A percentile compares a stretch with the other conserved stretches of the same genome.
Evolutionary conservation across 257 asterid species (phyloP).

Genomic region (Solanum medicagineum): DNA sequence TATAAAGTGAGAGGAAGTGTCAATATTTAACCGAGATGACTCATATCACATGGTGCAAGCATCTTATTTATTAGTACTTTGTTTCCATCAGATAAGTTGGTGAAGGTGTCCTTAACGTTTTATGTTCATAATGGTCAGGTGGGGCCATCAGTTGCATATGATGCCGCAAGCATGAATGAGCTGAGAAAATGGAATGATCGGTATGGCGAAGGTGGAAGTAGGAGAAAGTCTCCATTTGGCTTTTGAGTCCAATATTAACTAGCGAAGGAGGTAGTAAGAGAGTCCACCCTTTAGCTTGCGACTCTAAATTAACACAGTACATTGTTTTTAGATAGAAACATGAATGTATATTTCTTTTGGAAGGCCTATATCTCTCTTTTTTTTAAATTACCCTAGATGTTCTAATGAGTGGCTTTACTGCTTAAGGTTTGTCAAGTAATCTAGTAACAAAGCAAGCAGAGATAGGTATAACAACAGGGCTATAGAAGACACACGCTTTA

Average conservation of each 20-base stretch:
- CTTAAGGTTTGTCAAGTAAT: background rate
- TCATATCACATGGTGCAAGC: background rate
- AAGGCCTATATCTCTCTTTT: background rate
- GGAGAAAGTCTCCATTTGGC: slow-evolving; percentile 84
- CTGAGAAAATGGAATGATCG: slow-evolving; percentile 96
- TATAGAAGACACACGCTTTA: background rate
- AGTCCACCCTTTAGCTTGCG: background rate
- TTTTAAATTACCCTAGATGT: background rate
- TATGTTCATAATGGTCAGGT: slow-evolving; percentile 38
- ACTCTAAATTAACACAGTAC: background rate
- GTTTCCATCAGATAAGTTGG: background rate
- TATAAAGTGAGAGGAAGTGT: background rate
- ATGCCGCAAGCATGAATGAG: slow-evolving; percentile 91
- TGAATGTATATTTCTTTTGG: background rate
- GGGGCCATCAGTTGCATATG: slow-evolving; percentile 95
- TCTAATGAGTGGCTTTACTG: background rate
- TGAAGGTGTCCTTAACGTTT: background rate
- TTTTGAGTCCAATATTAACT: slow-evolving; percentile 26
- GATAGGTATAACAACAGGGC: background rate
- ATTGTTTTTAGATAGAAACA: background rate
- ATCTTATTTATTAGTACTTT: background rate
- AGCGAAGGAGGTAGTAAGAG: background rate
- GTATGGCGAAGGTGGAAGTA: slow-evolving; percentile 97
- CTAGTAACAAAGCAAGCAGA: background rate
- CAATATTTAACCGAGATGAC: background rate